Evolutionary conservation across 164 flowering plant species (phyloP), one percentile per base, ranked within the genome.

Genomic region (Macadamia tetraphylla): DNA sequence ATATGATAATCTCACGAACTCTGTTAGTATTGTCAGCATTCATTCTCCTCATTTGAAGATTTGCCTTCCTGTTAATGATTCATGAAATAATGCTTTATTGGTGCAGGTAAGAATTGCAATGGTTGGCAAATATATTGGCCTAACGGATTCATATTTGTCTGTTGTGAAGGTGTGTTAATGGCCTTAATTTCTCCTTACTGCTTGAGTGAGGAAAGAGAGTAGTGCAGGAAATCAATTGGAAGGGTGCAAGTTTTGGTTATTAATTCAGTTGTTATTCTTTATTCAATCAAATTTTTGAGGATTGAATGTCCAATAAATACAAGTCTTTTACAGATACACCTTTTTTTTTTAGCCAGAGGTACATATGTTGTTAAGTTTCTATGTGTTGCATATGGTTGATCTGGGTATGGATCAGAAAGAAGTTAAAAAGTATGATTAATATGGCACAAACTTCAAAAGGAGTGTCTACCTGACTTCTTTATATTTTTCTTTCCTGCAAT

Each of bases 41-140:
- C 12, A 40, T 68, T 31, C 44, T 72, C 63, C 71, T 44, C 29
- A 32, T 46, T 63, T 74, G 29, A 44, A 35, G 67, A 6, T 29
- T 52, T 69, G 62, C 10, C 57, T 70, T 66, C 46, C 15, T 61
- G 10, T 52, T 62, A 61, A 13, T 63, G 42, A 67, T 61, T 17
- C 48, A 48, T 15, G 52, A 31, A 29, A 59, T 14, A 67, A 14
- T 58, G 52, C 5, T 29, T 64, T 60, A 6, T 65, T 60, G 68
- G 35, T 81, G 67, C 89, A 94, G 99, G 98, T 94, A 62, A 82
- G 86, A 74, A 90, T 94, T 80, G 98, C 98, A 0, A 82, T 94
- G 89, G 98, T 92, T 64, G 99, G 99, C 75, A 94, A 94, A 75
- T 94, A 94, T 80, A 83, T 88, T 71, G 99, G 97, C 57, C 76